Evolutionary conservation across 768 basidiomycete genomes (phyloP), one percentile per base, ranked within the genome.

Genomic region (Dacryopinax spathularia): DNA sequence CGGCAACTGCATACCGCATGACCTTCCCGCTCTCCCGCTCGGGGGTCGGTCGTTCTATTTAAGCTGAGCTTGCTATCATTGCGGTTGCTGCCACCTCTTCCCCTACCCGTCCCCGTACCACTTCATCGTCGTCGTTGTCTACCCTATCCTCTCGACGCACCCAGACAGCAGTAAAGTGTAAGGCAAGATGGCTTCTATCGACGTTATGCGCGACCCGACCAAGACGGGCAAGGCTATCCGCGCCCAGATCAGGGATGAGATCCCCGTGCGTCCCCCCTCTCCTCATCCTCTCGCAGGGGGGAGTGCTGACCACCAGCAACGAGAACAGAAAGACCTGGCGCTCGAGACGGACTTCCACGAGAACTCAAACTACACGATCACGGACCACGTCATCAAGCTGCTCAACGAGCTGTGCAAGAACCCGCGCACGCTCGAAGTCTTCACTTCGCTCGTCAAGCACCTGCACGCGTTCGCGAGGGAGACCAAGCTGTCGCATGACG

Each of bases 401-500:
- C 73, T 73, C 61, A 62, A 62, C 63, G 68, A 63, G 61, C 71
- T 75, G 41, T 64, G 67, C 65, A 69, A 69, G 29, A 69, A 73
- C 59, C 67, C 70, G 34, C 72, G 75, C 12, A 72, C 70, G 31
- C 72, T 73, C 48, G 56, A 70, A 61, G 70, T 75, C 39, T 66
- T 74, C 65, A 72, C 66, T 16, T 66, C 70, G 34, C 73, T 75
- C 61, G 69, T 75, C 37, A 67, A 70, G 60, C 75, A 75, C 61
- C 69, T 75, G 25, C 75, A 75, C 65, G 72, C 73, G 27, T 76
- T 78, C 67, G 74, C 74, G 20, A 71, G 76, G 6, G 75, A 77
- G 66, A 73, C 73, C 9, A 63, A 63, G 62, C 72, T 74, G 20
- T 75, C 76, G n/a, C 75, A 75, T 48, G 72, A 69, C 7, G 77